Conservation (phyloP, 805 yeast species). For the Saccharomycopsis lassenensis region DNA sequence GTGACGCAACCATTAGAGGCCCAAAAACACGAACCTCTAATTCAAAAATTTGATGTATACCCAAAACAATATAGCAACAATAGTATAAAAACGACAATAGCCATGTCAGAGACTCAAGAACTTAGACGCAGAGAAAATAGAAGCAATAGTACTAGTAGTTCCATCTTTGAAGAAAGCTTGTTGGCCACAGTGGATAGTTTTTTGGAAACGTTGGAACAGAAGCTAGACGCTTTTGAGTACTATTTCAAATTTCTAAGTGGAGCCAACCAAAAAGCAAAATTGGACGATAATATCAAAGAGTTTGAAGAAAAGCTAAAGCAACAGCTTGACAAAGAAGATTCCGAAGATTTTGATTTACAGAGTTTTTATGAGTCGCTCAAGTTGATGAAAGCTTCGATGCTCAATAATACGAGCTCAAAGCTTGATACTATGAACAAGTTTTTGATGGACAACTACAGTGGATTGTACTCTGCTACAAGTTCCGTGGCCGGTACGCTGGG, state of each 20-base stretch:
- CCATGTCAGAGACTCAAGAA: too few species aligned
- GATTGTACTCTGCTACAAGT: conserved; percentile 10
- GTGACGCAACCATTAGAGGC: too few species aligned
- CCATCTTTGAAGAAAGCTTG: conserved; percentile 12
- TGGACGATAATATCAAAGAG: background rate
- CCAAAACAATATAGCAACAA: too few species aligned
- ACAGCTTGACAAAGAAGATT: background rate
- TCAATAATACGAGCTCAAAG: conserved; percentile 11
- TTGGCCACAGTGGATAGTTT: conserved; percentile 10
- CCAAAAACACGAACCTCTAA: too few species aligned
- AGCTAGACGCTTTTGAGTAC: conserved; percentile 13
- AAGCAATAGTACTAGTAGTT: too few species aligned
- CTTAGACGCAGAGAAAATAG: too few species aligned
- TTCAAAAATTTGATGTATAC: too few species aligned
- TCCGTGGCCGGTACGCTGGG: too few species aligned
- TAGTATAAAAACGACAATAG: too few species aligned
- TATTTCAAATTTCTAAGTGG: too few species aligned
- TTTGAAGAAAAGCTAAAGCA: background rate
- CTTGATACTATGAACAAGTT: conserved; percentile 11
- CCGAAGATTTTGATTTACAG: conserved; percentile 9
- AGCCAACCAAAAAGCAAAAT: background rate
- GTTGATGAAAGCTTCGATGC: conserved; percentile 12
- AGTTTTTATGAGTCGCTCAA: conserved; percentile 13
- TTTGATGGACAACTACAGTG: conserved; percentile 13
- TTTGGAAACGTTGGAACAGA: conserved; percentile 12